These are phyloP conservation scores for Lepidium aucheri DNA, from an alignment of 345 rosid genomes.

Conservation along the genomic window DNA sequence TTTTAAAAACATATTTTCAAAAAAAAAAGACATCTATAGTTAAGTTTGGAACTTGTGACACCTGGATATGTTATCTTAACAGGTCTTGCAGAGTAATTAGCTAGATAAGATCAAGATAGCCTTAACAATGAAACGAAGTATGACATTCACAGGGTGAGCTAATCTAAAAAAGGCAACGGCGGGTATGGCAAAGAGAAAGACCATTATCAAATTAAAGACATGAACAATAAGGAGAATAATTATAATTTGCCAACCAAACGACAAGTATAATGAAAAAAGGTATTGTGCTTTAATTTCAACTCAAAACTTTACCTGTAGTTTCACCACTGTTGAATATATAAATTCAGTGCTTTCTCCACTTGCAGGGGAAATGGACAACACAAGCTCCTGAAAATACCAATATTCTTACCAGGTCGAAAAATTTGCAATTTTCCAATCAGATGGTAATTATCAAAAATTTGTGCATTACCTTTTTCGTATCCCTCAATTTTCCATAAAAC, in stretches of 20 bases:
- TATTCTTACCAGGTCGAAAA: neutral
- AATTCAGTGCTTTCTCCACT: conserved; percentile 86
- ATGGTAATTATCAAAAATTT: conserved; percentile 1
- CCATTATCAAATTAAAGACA: neutral
- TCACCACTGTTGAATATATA: conserved; percentile 69
- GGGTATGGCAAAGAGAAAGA: neutral
- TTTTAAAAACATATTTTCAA: neutral
- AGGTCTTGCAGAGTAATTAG: neutral
- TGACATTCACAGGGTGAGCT: neutral
- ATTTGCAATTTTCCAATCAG: conserved; percentile 2
- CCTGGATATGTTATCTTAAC: neutral
- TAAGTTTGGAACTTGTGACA: neutral
- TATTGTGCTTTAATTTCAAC: neutral
- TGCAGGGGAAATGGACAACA: conserved; percentile 60
- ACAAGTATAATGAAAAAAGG: neutral
- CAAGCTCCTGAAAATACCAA: conserved; percentile 57
- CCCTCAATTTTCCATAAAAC: conserved; percentile 48
- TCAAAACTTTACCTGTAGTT: conserved; percentile 63
- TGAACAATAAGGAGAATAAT: neutral
- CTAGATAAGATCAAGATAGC: neutral
- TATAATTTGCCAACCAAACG: conserved; percentile 8
- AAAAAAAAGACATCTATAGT: neutral
- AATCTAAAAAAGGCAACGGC: neutral
- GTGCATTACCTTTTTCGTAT: conserved; percentile 64
- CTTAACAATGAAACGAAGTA: neutral